These are phyloP conservation scores for Didymella lethalis DNA, from an alignment of 2,329 filamentous ascomycete genomes.

Conservation along the genomic window DNA sequence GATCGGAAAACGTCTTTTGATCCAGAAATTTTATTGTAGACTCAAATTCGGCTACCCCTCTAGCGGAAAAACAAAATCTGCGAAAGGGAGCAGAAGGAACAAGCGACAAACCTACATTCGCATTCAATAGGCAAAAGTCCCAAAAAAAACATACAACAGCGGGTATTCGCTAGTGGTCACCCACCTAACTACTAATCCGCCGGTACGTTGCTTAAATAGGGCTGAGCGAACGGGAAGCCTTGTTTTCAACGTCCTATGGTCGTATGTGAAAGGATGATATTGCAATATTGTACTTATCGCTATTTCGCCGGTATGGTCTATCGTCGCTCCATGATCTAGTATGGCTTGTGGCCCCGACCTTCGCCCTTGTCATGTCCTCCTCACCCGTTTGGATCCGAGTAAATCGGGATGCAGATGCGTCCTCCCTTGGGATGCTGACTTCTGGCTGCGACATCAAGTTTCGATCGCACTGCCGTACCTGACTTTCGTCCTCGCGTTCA, in stretches of 20 bases:
- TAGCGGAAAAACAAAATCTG: too few relatives aligned
- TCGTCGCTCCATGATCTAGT: too few relatives aligned
- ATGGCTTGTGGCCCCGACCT: too few relatives aligned
- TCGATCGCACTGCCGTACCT: background rate
- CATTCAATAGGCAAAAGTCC: too few relatives aligned
- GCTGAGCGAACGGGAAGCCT: background rate
- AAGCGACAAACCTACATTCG: too few relatives aligned
- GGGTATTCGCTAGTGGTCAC: background rate
- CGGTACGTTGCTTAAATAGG: background rate
- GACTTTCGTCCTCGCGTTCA: background rate
- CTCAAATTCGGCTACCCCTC: too few relatives aligned
- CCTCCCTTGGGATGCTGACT: background rate
- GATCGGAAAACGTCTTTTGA: too few relatives aligned
- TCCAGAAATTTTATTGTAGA: too few relatives aligned
- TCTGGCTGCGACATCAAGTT: background rate
- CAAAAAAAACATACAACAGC: background rate
- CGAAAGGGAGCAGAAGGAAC: too few relatives aligned
- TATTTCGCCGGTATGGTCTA: too few relatives aligned
- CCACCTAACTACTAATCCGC: background rate
- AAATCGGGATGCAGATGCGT: background rate
- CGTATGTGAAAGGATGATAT: background rate
- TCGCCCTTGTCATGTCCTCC: too few relatives aligned
- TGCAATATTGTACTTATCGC: background rate
- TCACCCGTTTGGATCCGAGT: too few relatives aligned
- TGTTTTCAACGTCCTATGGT: background rate